These are phyloP conservation scores for Leucosporidium yakuticum DNA, from an alignment of 768 basidiomycete species.

Conservation along the genomic window DNA sequence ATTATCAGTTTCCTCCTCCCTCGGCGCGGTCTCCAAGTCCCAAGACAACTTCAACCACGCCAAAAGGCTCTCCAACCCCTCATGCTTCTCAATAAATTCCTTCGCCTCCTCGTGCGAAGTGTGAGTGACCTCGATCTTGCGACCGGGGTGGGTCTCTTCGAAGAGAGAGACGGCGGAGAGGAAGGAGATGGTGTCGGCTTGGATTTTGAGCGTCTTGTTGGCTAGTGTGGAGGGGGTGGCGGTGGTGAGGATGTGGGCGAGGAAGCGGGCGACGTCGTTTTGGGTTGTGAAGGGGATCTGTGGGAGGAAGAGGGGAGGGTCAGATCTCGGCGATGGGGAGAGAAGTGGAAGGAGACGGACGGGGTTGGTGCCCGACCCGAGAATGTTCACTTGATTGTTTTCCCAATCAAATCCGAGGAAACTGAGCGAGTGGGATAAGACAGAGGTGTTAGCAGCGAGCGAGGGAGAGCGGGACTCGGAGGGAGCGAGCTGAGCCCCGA, in stretches of 20 bases:
- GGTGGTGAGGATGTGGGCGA: slow-evolving; percentile 7
- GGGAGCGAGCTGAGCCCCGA: no score
- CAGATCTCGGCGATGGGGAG: background rate
- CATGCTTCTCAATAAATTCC: background rate
- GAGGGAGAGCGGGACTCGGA: no score
- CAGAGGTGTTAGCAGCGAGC: no score
- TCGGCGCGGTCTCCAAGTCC: background rate
- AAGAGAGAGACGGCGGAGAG: background rate
- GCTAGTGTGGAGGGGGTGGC: background rate
- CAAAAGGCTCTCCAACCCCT: background rate
- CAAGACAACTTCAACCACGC: background rate
- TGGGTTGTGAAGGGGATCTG: slow-evolving; percentile 9
- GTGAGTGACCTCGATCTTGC: background rate
- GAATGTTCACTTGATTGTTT: background rate
- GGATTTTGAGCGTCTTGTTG: background rate
- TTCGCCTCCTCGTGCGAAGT: background rate
- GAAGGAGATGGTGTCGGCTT: background rate
- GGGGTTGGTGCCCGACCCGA: slow-evolving; percentile 5
- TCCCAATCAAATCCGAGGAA: background rate
- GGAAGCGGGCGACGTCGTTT: slow-evolving; percentile 3
- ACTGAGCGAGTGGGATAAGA: background rate
- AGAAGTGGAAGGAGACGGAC: background rate
- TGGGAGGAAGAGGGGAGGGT: background rate
- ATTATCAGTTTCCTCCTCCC: background rate
- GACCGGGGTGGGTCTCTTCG: background rate